These are phyloP conservation scores for Penicillium longicatenatum DNA, from an alignment of 495 filamentous ascomycete genomes.

Conservation along the genomic window DNA sequence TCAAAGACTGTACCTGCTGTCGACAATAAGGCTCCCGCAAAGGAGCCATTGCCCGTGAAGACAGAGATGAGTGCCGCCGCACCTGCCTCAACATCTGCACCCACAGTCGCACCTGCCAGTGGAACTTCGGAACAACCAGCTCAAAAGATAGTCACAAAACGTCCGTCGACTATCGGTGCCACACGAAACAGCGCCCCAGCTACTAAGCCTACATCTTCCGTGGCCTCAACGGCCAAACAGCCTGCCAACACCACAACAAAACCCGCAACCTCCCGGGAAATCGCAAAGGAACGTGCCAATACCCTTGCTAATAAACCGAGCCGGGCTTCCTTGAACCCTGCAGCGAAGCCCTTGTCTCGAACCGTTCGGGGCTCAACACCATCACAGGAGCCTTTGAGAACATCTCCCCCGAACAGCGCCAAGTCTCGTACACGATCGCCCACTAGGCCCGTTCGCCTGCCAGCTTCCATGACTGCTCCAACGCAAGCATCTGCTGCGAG, in stretches of 20 bases:
- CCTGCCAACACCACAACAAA: conserved; percentile 21
- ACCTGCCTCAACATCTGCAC: conserved; percentile 10
- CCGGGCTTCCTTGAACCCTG: conserved; percentile 33
- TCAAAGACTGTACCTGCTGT: conserved; percentile 1
- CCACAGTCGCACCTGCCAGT: background rate
- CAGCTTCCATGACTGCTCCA: conserved; percentile 61
- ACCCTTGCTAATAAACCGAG: conserved; percentile 35
- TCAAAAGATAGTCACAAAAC: conserved; percentile 41
- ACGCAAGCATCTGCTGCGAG: conserved; percentile 65
- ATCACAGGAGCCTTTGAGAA: conserved; percentile 31
- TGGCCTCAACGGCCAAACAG: conserved; percentile 28
- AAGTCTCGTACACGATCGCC: conserved; percentile 68
- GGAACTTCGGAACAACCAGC: conserved; percentile 23
- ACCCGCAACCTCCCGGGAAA: conserved; percentile 20
- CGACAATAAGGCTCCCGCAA: conserved; percentile 10
- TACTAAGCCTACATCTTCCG: conserved; percentile 24
- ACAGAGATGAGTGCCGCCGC: conserved; percentile 4
- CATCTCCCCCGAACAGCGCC: conserved; percentile 25
- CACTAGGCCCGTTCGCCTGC: conserved; percentile 61
- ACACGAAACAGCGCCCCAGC: conserved; percentile 39
- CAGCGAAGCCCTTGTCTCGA: conserved; percentile 31
- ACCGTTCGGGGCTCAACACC: conserved; percentile 36
- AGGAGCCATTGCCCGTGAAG: background rate
- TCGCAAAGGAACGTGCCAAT: conserved; percentile 34
- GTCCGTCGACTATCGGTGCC: conserved; percentile 42